A percentile compares a stretch with the other conserved stretches of the same genome.
phyloP scores from a whole-genome alignment of 495 filamentous ascomycete genomes.

The Aspergillus taichungensis region DNA sequence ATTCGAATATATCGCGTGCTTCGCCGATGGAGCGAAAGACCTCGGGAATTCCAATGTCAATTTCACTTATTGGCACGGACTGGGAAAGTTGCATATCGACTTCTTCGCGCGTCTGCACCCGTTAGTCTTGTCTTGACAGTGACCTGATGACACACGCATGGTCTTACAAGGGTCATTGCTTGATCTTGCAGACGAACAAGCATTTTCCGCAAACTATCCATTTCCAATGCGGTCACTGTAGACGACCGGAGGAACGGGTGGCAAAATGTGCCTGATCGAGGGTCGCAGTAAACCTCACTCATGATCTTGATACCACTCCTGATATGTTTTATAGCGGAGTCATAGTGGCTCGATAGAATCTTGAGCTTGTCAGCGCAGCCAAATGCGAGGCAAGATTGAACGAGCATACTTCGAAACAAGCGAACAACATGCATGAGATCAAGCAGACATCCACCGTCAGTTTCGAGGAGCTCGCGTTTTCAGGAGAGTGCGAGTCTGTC shows the following conservation, averaged over 20 bases:
- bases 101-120: slow-evolving; percentile 1
- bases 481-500: neutral
- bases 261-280: slow-evolving; percentile 1
- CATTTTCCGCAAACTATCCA: slow-evolving; percentile 8
- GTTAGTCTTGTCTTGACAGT: no score
- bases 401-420: slow-evolving; percentile 14
- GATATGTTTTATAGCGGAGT: slow-evolving; percentile 24
- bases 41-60: neutral
- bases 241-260: slow-evolving; percentile 9
- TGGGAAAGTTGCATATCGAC: neutral
- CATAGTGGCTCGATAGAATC: slow-evolving; percentile 25
- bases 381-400: neutral
- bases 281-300: slow-evolving; percentile 10
- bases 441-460: slow-evolving; percentile 34
- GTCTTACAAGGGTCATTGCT: slow-evolving; percentile 4
- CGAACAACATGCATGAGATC: slow-evolving; percentile 34
- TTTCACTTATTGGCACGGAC: neutral
- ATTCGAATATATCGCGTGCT: slow-evolving; percentile 15
- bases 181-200: slow-evolving; percentile 12
- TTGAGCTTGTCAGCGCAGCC: neutral
- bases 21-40: slow-evolving; percentile 13
- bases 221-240: slow-evolving; percentile 2
- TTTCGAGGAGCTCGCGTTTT: neutral
- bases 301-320: slow-evolving; percentile 24
- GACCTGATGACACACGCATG: no score